These are phyloP conservation scores for Eucalyptus regnans DNA, from an alignment of 345 rosid species.

Conservation along the genomic window DNA sequence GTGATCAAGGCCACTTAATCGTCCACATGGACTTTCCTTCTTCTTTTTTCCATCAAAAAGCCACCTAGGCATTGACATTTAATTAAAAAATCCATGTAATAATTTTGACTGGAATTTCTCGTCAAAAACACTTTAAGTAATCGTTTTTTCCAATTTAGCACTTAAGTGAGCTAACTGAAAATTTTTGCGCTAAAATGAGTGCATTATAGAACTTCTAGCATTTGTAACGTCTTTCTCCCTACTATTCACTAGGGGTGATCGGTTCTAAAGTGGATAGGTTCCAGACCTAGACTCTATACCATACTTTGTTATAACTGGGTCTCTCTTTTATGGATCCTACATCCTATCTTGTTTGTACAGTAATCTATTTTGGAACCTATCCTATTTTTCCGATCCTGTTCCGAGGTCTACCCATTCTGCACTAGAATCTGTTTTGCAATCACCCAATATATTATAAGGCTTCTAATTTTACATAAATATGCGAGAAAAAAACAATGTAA, in stretches of 20 bases:
- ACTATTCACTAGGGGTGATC: fast-evolving
- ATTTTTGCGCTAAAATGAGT: fast-evolving
- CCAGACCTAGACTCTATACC: fast-evolving
- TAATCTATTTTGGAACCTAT: too few relatives aligned
- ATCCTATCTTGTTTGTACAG: too few relatives aligned
- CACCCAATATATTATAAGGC: too few relatives aligned
- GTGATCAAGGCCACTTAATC: neutral
- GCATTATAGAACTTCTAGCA: fast-evolving
- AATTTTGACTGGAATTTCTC: too few relatives aligned
- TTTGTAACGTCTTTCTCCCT: too few relatives aligned
- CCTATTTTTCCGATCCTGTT: fast-evolving
- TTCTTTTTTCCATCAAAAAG: too few relatives aligned
- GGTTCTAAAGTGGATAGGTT: fast-evolving
- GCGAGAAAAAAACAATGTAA: fast-evolving
- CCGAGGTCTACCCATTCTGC: fast-evolving
- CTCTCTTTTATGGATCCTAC: fast-evolving
- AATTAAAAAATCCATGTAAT: neutral
- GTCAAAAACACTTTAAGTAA: too few relatives aligned
- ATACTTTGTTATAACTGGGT: fast-evolving
- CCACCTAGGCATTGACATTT: too few relatives aligned
- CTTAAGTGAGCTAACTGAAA: fast-evolving
- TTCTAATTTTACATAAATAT: too few relatives aligned
- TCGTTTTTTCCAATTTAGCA: too few relatives aligned
- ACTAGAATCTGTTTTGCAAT: fast-evolving
- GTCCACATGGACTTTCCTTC: neutral